Conservation (phyloP, 306 rosid species). For the Acacia confusa region DNA sequence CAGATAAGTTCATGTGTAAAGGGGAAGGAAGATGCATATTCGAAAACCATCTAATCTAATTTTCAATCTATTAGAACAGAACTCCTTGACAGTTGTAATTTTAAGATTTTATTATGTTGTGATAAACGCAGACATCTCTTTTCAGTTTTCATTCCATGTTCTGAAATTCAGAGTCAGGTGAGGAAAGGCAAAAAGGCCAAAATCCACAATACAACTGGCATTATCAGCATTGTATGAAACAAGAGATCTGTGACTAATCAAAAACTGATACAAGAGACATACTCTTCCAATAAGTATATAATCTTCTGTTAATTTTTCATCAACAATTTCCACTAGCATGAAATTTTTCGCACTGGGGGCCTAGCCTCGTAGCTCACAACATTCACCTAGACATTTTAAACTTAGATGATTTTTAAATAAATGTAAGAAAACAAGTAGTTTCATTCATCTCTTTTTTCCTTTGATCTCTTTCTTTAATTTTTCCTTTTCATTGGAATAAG, state of each 20-base stretch:
- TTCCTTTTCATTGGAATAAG: background rate
- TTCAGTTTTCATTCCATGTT: background rate
- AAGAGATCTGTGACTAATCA: background rate
- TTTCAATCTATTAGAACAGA: background rate
- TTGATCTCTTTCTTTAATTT: background rate
- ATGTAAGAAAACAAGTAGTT: background rate
- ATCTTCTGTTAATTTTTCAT: slow-evolving; percentile 80
- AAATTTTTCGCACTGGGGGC: slow-evolving; percentile 87
- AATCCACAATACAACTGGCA: background rate
- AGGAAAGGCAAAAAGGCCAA: background rate
- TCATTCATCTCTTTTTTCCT: slow-evolving; percentile 8
- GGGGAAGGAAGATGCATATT: slow-evolving; percentile 4
- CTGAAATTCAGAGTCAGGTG: background rate
- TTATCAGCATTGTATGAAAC: background rate
- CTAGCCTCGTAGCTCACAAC: slow-evolving; percentile 77
- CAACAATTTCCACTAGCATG: slow-evolving; percentile 80
- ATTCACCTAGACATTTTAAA: slow-evolving; percentile 62
- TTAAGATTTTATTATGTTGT: background rate
- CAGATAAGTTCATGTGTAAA: background rate
- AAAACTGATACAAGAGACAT: slow-evolving; percentile 28
- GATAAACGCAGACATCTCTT: background rate
- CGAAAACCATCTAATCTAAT: background rate
- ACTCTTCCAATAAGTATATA: slow-evolving; percentile 75
- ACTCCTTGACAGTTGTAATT: background rate
- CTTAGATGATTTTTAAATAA: slow-evolving; percentile 1